Base-by-base conservation (phyloP, 768 basidiomycete species). In the Strobilomyces echinocephalus region DNA sequence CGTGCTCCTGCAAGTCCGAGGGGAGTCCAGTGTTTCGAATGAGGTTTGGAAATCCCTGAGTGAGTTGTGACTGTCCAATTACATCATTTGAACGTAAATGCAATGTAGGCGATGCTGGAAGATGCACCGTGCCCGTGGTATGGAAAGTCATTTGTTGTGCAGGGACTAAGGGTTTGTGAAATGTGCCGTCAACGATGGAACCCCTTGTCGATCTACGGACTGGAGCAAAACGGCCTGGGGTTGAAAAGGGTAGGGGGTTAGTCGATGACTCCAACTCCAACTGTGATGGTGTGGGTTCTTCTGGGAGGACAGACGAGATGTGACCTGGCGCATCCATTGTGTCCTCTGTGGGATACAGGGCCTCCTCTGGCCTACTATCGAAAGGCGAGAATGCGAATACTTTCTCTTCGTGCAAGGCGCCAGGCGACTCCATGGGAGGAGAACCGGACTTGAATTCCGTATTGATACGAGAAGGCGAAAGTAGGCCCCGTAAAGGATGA, bases 401-500 rank as follows among this genome's bases (percentile, higher is more conserved):
- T 9, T 49, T 35, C 49, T 61, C 63, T 52, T 62, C 57, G 40
- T 50, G 53, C 8, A 53, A 44, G 49, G 45, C 45, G 35, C 4
- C 50, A 33, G 12, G 49, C 43, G 48, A 33, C 24, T 53, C 54
- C 35, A 48, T 18, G n/a, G 47, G 38, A 39, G 52, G 47, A 40
- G 35, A 31, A n/a, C 18, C 11, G 12, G 38, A 31, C 24, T 36
- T 52, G 35, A 40, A 20, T 30, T 59, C 52, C 21, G 39, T 18
- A 49, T 59, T 36, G 1, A 52, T 35, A 21, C 53, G 56, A 46
- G 58, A 60, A 52, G 53, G 63, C 16, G 63, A 66, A 54, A 70
- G 56, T 46, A 74, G 54, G 8, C 58, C 58, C 50, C 71, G 70
- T 31, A 74, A 56, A 8, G 74, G 73, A 56, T 75, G 72, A 8